Evolutionary conservation across 1,139 yeast species (phyloP), one percentile per base, ranked within the genome.

Genomic region (Lizanozyma gosingica): DNA sequence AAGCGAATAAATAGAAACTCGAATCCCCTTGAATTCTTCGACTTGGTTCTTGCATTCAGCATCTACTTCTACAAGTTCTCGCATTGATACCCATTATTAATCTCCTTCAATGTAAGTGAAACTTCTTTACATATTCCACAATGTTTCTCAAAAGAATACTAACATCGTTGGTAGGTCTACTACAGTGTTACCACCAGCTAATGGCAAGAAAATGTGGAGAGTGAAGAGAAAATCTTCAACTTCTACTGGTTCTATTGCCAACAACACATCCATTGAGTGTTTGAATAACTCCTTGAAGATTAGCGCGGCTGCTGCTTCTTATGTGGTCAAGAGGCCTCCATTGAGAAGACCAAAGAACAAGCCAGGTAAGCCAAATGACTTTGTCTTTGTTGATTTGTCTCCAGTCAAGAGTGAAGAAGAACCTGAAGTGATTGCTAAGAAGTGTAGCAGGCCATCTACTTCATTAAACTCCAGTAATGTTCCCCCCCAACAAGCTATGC

Each of bases 331-430:
- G 48, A 70, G 72, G 47, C 67, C 73, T 14, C 73, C 74, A 16
- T 61, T 67, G 41, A 68, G 69, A 52, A 65, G 78, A 55, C 78
- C 79, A 18, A 70, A 67, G 57, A 65, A 64, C 51, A 69, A 61
- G 50, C 77, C 77, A 4, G 78, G 78, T 6, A 63, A 60, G 60
- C 76, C 74, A 41, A 67, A 67, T 52, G 76, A 72, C 51, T 74
- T 72, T 47, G 78, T 74, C 15, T 74, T 74, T 51, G 78, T 74
- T 36, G 78, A 74, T 50, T 62, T 74, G 45, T 71, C 77, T 15
- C 80, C 80, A 17, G 67, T 67, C 36, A 72, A 72, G 57, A 58
- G 33, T 33, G 29, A 22, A 11, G 29, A 22, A 22, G 9, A 22
- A 11, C 29, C 29, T 6, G 11, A 22, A 22, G 29, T 22, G 6